A percentile compares a stretch with the other conserved stretches of the same genome.
phyloP scores from a whole-genome alignment of 345 rosid species.

The Eucalyptus camaldulensis region DNA sequence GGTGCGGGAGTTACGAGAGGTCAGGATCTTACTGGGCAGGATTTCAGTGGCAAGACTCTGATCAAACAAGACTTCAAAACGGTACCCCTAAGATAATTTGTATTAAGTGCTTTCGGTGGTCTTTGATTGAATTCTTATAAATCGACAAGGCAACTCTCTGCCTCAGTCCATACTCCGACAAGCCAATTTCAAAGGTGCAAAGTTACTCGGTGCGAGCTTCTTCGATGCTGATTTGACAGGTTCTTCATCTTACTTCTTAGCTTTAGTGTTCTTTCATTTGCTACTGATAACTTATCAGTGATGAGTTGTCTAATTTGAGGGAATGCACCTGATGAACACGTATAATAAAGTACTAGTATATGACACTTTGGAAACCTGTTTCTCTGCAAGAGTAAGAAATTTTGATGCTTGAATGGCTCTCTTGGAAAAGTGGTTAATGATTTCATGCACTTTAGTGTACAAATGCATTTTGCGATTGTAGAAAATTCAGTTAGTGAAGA shows the following conservation, averaged over 20 bases:
- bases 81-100: conserved; percentile 11
- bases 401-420: background rate
- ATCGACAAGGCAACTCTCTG: background rate
- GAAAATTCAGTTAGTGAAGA: background rate
- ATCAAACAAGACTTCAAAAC: conserved; percentile 92
- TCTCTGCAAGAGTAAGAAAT: background rate
- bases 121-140: background rate
- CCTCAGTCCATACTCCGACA: conserved; percentile 77
- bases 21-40: conserved; percentile 78
- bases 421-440: background rate
- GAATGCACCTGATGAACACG: background rate
- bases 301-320: background rate
- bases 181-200: conserved; percentile 86
- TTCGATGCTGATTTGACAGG: conserved; percentile 96
- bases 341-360: background rate
- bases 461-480: background rate
- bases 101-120: background rate
- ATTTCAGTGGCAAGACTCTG: conserved; percentile 77
- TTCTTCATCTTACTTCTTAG: background rate
- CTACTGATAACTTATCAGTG: background rate
- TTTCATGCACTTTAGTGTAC: background rate
- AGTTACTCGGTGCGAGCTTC: conserved; percentile 92
- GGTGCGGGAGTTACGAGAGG: conserved; percentile 91
- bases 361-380: background rate
- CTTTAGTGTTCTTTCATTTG: background rate